These are phyloP conservation scores for Trichaptum fuscoviolaceum DNA, from an alignment of 768 basidiomycete genomes.

Conservation along the genomic window DNA sequence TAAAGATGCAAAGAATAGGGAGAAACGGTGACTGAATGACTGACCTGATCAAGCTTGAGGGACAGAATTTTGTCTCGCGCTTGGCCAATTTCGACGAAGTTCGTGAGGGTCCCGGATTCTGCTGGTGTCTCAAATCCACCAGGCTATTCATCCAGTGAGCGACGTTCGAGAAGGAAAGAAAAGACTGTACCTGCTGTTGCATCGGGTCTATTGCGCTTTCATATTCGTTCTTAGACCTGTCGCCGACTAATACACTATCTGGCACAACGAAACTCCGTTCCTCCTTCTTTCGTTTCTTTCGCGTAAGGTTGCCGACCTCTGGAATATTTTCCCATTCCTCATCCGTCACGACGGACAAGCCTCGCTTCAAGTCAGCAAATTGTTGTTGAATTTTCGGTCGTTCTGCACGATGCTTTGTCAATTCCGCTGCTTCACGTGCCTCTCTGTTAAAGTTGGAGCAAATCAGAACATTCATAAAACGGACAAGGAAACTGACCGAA, in stretches of 20 bases:
- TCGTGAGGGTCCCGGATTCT: conserved; percentile 75
- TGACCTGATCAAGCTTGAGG: conserved; percentile 87
- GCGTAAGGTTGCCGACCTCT: conserved; percentile 93
- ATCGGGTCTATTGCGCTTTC: conserved; percentile 70
- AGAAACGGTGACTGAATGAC: conserved; percentile 26
- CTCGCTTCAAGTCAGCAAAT: conserved; percentile 92
- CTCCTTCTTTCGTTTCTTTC: conserved; percentile 83
- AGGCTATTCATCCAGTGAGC: conserved; percentile 26
- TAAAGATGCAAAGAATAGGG: neutral
- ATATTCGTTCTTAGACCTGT: conserved; percentile 66
- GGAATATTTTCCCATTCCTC: conserved; percentile 93
- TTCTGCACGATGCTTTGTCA: conserved; percentile 74
- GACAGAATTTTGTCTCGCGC: conserved; percentile 93
- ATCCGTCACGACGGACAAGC: conserved; percentile 80
- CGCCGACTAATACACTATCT: conserved; percentile 88
- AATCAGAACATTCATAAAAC: conserved; percentile 20
- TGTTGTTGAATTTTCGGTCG: conserved; percentile 95
- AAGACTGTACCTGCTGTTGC: conserved; percentile 61
- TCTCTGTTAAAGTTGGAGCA: conserved; percentile 46
- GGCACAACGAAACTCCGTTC: conserved; percentile 87
- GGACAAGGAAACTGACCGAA: conserved; percentile 30
- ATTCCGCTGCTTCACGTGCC: conserved; percentile 66
- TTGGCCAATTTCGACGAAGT: conserved; percentile 95
- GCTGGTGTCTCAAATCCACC: conserved; percentile 82
- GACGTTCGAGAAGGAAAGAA: conserved; percentile 5